Evolutionary conservation across 208 protist genomes (phyloP).

Genomic region (Angomonas ambiguus): DNA sequence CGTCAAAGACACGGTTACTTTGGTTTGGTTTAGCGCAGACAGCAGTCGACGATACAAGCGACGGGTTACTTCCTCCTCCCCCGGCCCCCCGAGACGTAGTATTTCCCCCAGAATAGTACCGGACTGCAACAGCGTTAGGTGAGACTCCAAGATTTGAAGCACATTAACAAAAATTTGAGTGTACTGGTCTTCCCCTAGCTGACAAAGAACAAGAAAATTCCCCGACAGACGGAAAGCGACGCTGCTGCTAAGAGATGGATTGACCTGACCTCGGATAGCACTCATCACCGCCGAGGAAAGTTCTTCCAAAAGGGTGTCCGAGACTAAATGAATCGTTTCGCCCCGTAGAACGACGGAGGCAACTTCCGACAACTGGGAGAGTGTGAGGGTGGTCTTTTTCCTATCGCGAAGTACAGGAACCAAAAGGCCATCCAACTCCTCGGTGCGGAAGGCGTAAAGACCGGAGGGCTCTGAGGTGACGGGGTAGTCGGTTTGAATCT

Average conservation of each 20-base stretch:
- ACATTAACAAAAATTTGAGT: conserved; percentile 29
- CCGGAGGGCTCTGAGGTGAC: conserved; percentile 55
- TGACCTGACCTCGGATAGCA: not conserved
- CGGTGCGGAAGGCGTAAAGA: conserved; percentile 49
- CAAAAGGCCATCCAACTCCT: conserved; percentile 57
- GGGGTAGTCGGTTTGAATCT: conserved; percentile 38
- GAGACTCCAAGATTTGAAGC: conserved; percentile 23
- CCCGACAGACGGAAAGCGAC: not conserved
- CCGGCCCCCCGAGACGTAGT: conserved; percentile 21
- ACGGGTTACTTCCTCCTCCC: conserved; percentile 12
- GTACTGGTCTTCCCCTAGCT: conserved; percentile 19
- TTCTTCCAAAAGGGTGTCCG: conserved; percentile 25
- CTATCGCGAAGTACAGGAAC: conserved; percentile 21
- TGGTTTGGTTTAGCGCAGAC: conserved; percentile 1
- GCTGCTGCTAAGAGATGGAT: conserved; percentile 18
- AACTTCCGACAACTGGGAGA: conserved; percentile 45
- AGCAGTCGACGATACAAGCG: conserved; percentile 25
- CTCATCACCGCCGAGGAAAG: conserved; percentile 33
- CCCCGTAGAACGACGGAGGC: conserved; percentile 65
- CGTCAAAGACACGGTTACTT: not conserved
- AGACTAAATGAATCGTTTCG: conserved; percentile 66
- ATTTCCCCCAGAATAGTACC: conserved; percentile 22
- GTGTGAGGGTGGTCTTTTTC: conserved; percentile 18
- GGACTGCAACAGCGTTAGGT: conserved; percentile 27
- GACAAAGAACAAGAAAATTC: conserved; percentile 18